phyloP scores from a whole-genome alignment of 306 rosid genomes.

The Herpetospermum pedunculosum region DNA sequence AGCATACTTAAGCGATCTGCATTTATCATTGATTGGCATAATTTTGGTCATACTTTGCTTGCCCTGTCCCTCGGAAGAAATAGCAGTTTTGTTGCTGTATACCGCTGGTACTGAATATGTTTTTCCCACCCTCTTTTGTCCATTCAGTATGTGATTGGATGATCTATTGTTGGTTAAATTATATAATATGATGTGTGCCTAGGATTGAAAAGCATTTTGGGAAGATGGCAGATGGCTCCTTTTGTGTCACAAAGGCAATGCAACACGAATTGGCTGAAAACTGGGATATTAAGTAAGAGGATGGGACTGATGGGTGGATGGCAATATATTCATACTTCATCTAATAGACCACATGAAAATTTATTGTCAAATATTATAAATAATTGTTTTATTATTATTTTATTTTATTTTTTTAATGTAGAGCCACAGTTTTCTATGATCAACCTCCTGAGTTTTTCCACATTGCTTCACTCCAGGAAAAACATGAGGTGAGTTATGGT shows the following conservation, averaged over 20 bases:
- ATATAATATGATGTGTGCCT: slow-evolving; percentile 17
- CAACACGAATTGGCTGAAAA: slow-evolving; percentile 95
- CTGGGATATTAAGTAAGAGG: slow-evolving; percentile 85
- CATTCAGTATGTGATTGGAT: background rate
- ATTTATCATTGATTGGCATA: slow-evolving; percentile 93
- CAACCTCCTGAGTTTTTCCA: slow-evolving; percentile 91
- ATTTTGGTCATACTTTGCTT: slow-evolving; percentile 87
- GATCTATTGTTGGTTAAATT: background rate
- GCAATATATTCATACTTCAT: slow-evolving; percentile 9
- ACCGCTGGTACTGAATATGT: slow-evolving; percentile 50
- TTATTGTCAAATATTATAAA: background rate
- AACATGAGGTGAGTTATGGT: slow-evolving; percentile 46
- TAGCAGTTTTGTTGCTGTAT: slow-evolving; percentile 59
- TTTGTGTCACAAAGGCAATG: slow-evolving; percentile 93
- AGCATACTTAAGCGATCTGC: slow-evolving; percentile 66
- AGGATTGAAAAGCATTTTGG: slow-evolving; percentile 88
- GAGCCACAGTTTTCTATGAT: slow-evolving; percentile 72
- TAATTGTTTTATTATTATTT: background rate
- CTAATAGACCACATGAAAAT: slow-evolving; percentile 8
- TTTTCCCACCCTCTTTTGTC: background rate
- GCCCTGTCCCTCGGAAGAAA: slow-evolving; percentile 80
- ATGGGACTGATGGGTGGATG: slow-evolving; percentile 17
- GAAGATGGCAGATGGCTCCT: slow-evolving; percentile 81
- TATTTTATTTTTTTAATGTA: slow-evolving; percentile 9
- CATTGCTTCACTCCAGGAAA: slow-evolving; percentile 67